phyloP scores from a whole-genome alignment of 768 basidiomycete genomes.

The Sarcomyxa edulis region DNA sequence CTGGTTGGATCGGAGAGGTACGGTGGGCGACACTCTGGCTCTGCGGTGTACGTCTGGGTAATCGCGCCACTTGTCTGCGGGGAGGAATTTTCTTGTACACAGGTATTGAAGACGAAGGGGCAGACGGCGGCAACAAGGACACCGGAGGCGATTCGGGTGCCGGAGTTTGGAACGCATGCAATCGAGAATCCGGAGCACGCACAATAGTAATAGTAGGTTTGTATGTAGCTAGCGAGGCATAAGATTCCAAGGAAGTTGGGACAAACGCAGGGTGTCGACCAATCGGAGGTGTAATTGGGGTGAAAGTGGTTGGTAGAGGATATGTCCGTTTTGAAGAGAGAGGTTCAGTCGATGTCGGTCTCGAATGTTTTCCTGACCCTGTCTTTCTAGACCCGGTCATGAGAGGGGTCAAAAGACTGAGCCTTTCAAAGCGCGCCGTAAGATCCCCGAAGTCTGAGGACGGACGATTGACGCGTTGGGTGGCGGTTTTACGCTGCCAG shows the following conservation, averaged over 20 bases:
- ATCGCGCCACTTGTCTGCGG: slow-evolving; percentile 15
- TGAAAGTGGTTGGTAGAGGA: slow-evolving; percentile 15
- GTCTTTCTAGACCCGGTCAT: slow-evolving; percentile 6
- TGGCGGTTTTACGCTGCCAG: slow-evolving; percentile 26
- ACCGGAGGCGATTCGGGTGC: slow-evolving; percentile 1
- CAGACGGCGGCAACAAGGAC: slow-evolving; percentile 4
- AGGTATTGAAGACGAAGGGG: background rate
- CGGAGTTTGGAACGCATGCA: slow-evolving; percentile 1
- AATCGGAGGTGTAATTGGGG: slow-evolving; percentile 12
- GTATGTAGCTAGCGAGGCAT: background rate
- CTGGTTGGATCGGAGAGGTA: slow-evolving; percentile 8
- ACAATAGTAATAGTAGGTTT: background rate
- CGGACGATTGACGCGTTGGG: background rate
- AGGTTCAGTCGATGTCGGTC: background rate
- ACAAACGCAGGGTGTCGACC: slow-evolving; percentile 24
- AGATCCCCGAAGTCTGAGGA: slow-evolving; percentile 22
- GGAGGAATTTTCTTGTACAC: background rate
- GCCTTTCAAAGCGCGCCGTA: slow-evolving; percentile 15
- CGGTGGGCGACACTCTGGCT: slow-evolving; percentile 10
- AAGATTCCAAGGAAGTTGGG: no score
- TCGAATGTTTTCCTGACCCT: background rate
- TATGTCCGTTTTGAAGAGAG: slow-evolving; percentile 10
- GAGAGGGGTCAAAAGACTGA: slow-evolving; percentile 14
- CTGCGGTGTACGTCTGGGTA: slow-evolving; percentile 21
- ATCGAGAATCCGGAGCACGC: background rate